These are phyloP conservation scores for Piper longum DNA, from an alignment of 164 flowering plant genomes.

Conservation along the genomic window DNA sequence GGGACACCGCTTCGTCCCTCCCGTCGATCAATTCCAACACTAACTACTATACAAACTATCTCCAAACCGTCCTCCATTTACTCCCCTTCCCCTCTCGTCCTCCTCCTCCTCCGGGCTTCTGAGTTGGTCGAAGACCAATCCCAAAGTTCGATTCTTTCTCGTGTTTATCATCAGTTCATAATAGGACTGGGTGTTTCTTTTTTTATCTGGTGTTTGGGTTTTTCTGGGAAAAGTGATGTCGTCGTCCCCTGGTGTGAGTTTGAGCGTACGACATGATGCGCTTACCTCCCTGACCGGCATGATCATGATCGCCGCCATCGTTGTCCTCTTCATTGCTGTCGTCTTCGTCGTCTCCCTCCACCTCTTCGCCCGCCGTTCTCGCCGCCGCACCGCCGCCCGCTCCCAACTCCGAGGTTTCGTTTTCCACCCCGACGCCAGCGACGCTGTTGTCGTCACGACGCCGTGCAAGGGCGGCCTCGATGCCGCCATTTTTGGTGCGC, in stretches of 20 bases:
- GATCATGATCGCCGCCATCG: conserved; percentile 43
- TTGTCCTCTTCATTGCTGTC: conserved; percentile 43
- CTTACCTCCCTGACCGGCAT: conserved; percentile 27
- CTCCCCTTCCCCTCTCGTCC: too few relatives aligned
- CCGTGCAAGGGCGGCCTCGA: conserved; percentile 5
- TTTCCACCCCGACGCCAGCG: conserved; percentile 12
- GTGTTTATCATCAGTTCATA: too few relatives aligned
- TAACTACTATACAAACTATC: too few relatives aligned
- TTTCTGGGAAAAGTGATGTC: not conserved
- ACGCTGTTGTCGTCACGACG: conserved; percentile 9
- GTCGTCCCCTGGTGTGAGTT: not conserved
- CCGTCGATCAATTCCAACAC: too few relatives aligned
- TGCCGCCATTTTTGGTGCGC: not conserved
- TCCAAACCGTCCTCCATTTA: too few relatives aligned
- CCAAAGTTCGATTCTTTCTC: too few relatives aligned
- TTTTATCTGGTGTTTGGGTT: too few relatives aligned
- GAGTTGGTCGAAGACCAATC: too few relatives aligned
- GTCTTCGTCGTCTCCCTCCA: conserved; percentile 55
- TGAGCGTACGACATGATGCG: not conserved
- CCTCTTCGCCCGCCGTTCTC: conserved; percentile 61
- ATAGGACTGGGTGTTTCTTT: not conserved
- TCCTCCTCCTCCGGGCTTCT: too few relatives aligned
- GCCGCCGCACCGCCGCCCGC: conserved; percentile 23
- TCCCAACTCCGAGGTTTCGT: not conserved
- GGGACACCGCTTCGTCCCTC: too few relatives aligned